Evolutionary conservation across 495 filamentous ascomycete species (phyloP).

Genomic region (Neurospora sp.): DNA sequence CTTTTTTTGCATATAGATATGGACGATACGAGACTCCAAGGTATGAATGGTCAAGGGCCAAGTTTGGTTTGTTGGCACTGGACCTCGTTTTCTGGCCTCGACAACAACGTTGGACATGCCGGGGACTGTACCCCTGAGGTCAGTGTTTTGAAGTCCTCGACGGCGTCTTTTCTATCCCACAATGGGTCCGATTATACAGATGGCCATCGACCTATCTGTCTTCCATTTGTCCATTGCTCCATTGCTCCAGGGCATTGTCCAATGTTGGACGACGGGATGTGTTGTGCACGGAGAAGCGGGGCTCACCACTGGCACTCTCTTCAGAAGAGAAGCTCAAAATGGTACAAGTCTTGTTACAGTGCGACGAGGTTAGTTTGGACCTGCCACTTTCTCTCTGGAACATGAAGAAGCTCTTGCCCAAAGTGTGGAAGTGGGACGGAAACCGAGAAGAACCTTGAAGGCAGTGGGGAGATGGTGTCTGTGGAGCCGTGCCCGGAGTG

Average conservation of each 20-base stretch:
- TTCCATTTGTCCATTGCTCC: neutral
- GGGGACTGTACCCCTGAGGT: neutral
- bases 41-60: neutral
- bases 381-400: neutral
- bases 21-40: neutral
- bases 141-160: neutral
- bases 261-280: neutral
- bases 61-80: neutral
- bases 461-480: neutral
- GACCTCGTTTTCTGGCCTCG: neutral
- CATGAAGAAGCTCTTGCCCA: neutral
- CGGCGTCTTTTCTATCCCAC: neutral
- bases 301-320: neutral
- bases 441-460: neutral
- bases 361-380: slow-evolving; percentile 16
- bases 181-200: neutral
- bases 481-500: neutral
- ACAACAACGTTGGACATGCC: neutral
- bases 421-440: neutral
- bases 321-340: neutral
- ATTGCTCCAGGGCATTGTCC: neutral
- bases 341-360: slow-evolving; percentile 19
- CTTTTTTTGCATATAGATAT: neutral
- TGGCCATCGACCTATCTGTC: neutral
- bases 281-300: neutral